Percentiles rank a stretch among this genome's conserved stretches.
Evolutionary conservation across 129 eudicot genomes (phyloP).

Genomic region (Arctium lappa): DNA sequence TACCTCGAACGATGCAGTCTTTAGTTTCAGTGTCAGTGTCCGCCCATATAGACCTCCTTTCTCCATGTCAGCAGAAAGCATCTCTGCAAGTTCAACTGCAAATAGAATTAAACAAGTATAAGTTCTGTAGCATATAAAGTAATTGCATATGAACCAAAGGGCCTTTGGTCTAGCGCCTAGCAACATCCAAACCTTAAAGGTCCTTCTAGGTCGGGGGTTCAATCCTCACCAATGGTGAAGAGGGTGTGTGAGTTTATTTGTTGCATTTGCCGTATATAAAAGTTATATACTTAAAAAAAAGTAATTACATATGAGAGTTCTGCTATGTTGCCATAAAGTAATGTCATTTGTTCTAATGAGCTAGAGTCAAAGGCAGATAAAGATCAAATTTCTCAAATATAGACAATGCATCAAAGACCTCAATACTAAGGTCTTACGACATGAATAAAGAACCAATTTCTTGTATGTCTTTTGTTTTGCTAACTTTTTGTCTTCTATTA

Average conservation of each 20-base stretch:
- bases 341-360: background rate
- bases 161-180: too few relatives aligned
- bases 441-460: background rate
- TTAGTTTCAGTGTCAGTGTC: constrained; percentile 81
- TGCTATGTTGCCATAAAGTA: background rate
- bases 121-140: background rate
- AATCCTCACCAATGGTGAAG: too few relatives aligned
- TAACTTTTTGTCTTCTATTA: background rate
- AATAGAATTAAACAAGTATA: constrained; percentile 3
- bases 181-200: too few relatives aligned
- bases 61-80: constrained; percentile 85
- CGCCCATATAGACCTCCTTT: constrained; percentile 75
- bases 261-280: too few relatives aligned
- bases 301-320: background rate
- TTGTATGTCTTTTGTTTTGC: background rate
- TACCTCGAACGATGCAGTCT: constrained; percentile 91
- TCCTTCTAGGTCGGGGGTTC: too few relatives aligned
- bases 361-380: background rate
- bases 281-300: background rate
- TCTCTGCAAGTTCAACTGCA: constrained; percentile 89
- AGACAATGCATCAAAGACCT: background rate
- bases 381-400: background rate
- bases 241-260: too few relatives aligned
- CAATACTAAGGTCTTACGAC: background rate
- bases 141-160: background rate